Evolutionary conservation across 2,329 filamentous ascomycete genomes (phyloP), one percentile per base, ranked within the genome.

Genomic region (Tolypocladium paradoxum): DNA sequence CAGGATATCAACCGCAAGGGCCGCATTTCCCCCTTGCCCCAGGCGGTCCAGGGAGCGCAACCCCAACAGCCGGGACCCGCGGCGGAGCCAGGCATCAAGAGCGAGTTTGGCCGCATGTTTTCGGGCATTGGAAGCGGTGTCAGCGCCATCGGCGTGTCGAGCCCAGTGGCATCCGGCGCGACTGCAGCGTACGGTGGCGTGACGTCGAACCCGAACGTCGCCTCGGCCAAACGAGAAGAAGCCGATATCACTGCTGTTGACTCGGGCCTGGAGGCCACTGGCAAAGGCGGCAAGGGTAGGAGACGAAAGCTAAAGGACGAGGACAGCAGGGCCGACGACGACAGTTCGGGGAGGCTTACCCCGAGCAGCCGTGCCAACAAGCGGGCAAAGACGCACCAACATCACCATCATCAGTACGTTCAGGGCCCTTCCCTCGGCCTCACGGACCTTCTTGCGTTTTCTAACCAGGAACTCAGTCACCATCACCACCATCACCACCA

Each of bases 31-130:
- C 92, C 92, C 2, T 74, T 96, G 18, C 92, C 92, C 1, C 92
- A 96, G 68, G 91, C 92, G 24, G 91, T 96, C 1, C 91, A 96
- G 65, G 92, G 92, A 24, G 91, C 88, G 1, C 91, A 96, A 66
- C 83, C 85, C 18, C 87, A 90, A 61, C 81, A 87, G 38, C 79
- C 87, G 51, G 88, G 87, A 4, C 88, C 90, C 6, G 82, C 84
- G 16, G 87, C 85, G 18, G 90, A 96, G 66, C 87, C 90, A 12
- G 87, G 87, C 45, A 95, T 96, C 64, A 96, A 96, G 75, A 95
- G 85, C 65, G 92, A 96, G 66, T 91, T 96, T 66, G 91, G 91
- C 31, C 85, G 90, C 57, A 95, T 96, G 78, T 96, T 96, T 70
- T 90, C 89, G 20, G 92, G 92, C n/a, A 90, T 97, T 59, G 91